Conservation (phyloP, 1,139 yeast genomes). For the Tardiomyces digboiensis region DNA sequence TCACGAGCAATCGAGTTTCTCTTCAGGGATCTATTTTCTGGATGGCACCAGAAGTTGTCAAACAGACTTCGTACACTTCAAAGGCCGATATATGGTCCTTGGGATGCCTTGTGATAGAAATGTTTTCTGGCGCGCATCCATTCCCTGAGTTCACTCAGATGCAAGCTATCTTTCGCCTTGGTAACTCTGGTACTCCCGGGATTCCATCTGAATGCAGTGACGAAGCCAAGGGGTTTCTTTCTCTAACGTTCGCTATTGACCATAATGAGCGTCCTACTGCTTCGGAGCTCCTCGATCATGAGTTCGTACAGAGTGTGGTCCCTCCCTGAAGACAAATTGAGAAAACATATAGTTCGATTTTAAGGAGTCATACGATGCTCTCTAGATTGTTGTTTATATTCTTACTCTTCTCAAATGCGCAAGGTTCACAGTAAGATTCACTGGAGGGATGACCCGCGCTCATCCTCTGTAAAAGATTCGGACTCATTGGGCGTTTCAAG, state of each 20-base stretch:
- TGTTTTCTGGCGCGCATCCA: slow-evolving; percentile 55
- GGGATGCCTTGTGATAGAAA: slow-evolving; percentile 94
- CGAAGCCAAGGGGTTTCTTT: slow-evolving; percentile 61
- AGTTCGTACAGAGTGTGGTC: slow-evolving; percentile 51
- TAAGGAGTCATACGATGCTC: no score
- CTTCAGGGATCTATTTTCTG: slow-evolving; percentile 46
- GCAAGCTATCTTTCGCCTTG: slow-evolving; percentile 82
- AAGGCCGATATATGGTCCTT: slow-evolving; percentile 58
- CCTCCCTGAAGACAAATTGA: no score
- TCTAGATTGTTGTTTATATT: no score
- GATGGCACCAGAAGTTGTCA: slow-evolving; percentile 96
- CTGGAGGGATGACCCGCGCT: no score
- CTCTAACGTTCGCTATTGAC: slow-evolving; percentile 73
- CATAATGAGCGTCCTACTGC: slow-evolving; percentile 78
- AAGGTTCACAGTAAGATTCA: no score
- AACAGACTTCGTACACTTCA: slow-evolving; percentile 53
- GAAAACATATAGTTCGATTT: no score
- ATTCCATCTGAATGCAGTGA: slow-evolving; percentile 60
- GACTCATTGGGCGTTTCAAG: not conserved
- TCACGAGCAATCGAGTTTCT: slow-evolving; percentile 32
- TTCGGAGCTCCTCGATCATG: slow-evolving; percentile 74
- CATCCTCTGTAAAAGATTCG: not conserved
- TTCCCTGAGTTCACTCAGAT: slow-evolving; percentile 87
- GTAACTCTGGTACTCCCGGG: slow-evolving; percentile 39
- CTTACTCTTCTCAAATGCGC: no score